Percentiles rank a stretch among this genome's conserved stretches.
Conservation (phyloP, 345 rosid genomes). For the Excoecaria agallocha region DNA sequence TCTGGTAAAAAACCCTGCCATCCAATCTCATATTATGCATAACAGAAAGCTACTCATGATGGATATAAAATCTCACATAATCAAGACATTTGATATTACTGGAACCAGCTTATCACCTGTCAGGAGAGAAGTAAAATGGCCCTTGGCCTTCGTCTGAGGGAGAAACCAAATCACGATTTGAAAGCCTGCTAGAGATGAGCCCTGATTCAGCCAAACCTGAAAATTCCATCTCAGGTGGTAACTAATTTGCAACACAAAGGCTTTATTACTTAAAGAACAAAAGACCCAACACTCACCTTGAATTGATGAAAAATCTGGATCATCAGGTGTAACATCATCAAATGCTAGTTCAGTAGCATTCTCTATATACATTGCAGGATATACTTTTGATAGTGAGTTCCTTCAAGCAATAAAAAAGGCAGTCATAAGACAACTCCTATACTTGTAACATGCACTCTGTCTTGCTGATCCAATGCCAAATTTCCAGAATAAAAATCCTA, state of each 20-base stretch:
- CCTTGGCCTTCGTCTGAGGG: slow-evolving; percentile 36
- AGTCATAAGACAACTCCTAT: slow-evolving; percentile 13
- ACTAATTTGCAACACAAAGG: slow-evolving; percentile 8
- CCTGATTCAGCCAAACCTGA: slow-evolving; percentile 99
- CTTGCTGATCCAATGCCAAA: slow-evolving; percentile 18
- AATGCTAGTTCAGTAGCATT: slow-evolving; percentile 87
- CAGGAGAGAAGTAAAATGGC: slow-evolving; percentile 62
- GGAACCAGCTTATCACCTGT: slow-evolving; percentile 46
- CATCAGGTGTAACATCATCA: slow-evolving; percentile 78
- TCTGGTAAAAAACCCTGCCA: neutral
- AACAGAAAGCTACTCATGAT: neutral
- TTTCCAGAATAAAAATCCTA: slow-evolving; percentile 20
- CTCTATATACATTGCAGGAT: slow-evolving; percentile 95
- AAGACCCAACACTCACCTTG: slow-evolving; percentile 60
- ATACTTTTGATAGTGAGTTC: slow-evolving; percentile 72
- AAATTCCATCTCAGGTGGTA: slow-evolving; percentile 30
- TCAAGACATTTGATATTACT: neutral
- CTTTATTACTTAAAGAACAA: neutral
- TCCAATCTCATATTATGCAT: neutral
- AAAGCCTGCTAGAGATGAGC: slow-evolving; percentile 88
- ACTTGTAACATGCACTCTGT: slow-evolving; percentile 6
- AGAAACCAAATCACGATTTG: slow-evolving; percentile 54
- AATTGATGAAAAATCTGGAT: slow-evolving; percentile 88
- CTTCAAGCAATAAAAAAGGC: slow-evolving; percentile 41
- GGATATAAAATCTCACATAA: neutral